phyloP scores from a whole-genome alignment of 2,329 filamentous ascomycete species.

The Corinectria fuckeliana region DNA sequence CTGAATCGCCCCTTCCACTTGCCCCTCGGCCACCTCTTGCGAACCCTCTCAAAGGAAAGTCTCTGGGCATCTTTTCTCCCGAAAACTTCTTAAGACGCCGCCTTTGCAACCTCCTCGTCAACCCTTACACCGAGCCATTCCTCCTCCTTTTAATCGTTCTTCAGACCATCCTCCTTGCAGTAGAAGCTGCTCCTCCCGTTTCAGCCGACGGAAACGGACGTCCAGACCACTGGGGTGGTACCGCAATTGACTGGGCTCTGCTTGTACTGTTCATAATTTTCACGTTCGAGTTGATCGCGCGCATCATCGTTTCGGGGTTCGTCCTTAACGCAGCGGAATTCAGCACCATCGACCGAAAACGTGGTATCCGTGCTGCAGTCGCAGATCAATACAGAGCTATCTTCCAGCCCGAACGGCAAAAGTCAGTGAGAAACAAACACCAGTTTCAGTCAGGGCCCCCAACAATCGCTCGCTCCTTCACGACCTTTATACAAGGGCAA shows the following conservation, averaged over 20 bases:
- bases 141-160: constrained; percentile 87
- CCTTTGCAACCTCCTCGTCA: constrained; percentile 84
- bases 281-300: constrained; percentile 81
- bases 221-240: constrained; percentile 69
- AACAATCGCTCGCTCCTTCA: constrained; percentile 79
- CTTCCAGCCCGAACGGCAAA: constrained; percentile 81
- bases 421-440: constrained; percentile 64
- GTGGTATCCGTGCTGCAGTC: constrained; percentile 76
- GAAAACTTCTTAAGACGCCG: constrained; percentile 75
- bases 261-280: constrained; percentile 87
- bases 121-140: constrained; percentile 84
- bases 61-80: constrained; percentile 82
- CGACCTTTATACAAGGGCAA: constrained; percentile 75
- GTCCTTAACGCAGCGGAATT: constrained; percentile 90
- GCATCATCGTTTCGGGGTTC: constrained; percentile 92
- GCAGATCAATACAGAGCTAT: constrained; percentile 77
- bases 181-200: constrained; percentile 79
- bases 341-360: constrained; percentile 82
- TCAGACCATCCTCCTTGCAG: constrained; percentile 85
- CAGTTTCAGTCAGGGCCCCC: constrained; percentile 59
- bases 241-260: constrained; percentile 78
- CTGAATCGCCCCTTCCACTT: constrained; percentile 23
- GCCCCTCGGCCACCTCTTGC: constrained; percentile 28
- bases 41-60: constrained; percentile 88
- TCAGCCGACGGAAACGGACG: constrained; percentile 67